Evolutionary conservation across 176 grass and related monocot genomes (phyloP), one percentile per base, ranked within the genome.

Genomic region (Musa itinerans): DNA sequence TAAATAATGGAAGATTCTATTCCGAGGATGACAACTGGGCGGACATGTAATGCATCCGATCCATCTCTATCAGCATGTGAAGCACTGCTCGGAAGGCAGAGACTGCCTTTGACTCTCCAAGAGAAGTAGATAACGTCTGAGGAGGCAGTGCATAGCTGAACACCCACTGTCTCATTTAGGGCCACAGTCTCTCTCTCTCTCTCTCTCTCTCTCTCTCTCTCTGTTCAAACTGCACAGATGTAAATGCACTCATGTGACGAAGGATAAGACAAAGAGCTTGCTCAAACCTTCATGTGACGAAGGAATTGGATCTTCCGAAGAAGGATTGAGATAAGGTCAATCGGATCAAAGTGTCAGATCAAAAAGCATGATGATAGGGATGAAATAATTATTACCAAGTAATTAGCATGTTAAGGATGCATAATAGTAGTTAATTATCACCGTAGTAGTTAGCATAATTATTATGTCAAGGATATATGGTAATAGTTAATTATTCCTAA

Each of bases 1-100:
- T 86, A 89, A 84, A 80, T 92, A 80, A 71, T 89, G 86, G 86
- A 89, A 92, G 86, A 92, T 89, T 92, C 84, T 92, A 87, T 89
- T 89, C 34, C 34, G 34, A 43, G 34, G 4, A 43, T 43, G 34
- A 43, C 34, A 43, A 43, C 34, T 43, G 34, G 34, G 34, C 4
- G 34, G 34, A 43, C 34, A 43, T 43, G 34, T 5, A 43, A 43
- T 43, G 34, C 89, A 88, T 83, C 83, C 85, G 85, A 88, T 78
- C 89, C 83, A 75, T 91, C 85, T 79, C 83, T 80, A 86, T 89
- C 67, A 84, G 87, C 92, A 89, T 91, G 88, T 89, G 92, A 80
- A 79, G 79, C 92, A 92, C 68, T 77, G 76, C 4, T 43, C 81
- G 79, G 81, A 84, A 78, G 83, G 72, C 78, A 57, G 24, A 89